Conservation (phyloP, 345 rosid species). For the Sapria himalayana region DNA sequence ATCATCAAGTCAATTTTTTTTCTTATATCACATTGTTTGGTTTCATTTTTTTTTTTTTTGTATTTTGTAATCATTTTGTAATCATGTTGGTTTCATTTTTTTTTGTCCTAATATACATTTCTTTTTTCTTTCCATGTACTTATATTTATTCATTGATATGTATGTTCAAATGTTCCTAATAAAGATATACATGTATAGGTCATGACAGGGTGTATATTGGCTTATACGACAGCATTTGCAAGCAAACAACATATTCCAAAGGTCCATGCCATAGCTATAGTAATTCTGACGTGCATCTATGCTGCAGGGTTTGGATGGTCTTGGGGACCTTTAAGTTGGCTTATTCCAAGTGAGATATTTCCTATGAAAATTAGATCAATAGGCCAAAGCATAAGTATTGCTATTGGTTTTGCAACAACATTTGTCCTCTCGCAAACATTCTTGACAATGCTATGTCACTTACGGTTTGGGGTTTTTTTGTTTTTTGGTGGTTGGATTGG, state of each 20-base stretch:
- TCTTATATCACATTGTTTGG: no score
- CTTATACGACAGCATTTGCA: conserved; percentile 18
- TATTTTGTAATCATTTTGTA: no score
- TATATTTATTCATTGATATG: no score
- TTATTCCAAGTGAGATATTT: conserved; percentile 49
- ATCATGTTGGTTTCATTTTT: no score
- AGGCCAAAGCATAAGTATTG: conserved; percentile 41
- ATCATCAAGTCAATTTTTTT: no score
- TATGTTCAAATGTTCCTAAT: no score
- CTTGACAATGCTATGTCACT: conserved; percentile 42
- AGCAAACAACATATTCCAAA: conserved; percentile 21
- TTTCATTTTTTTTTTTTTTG: no score
- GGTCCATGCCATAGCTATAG: conserved; percentile 19
- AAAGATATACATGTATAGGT: no score
- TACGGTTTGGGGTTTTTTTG: conserved; percentile 33
- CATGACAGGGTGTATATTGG: conserved; percentile 18
- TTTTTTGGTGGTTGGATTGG: conserved; percentile 45
- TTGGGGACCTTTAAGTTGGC: conserved; percentile 49
- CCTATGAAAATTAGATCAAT: conserved; percentile 41
- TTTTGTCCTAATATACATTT: no score
- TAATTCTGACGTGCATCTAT: conserved; percentile 31
- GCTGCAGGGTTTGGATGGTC: conserved; percentile 61
- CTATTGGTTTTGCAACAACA: conserved; percentile 25
- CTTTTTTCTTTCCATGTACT: no score
- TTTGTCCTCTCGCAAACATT: conserved; percentile 38